Evolutionary conservation across 2,329 filamentous ascomycete genomes (phyloP).

Genomic region (Diaporthe citrichinensis): DNA sequence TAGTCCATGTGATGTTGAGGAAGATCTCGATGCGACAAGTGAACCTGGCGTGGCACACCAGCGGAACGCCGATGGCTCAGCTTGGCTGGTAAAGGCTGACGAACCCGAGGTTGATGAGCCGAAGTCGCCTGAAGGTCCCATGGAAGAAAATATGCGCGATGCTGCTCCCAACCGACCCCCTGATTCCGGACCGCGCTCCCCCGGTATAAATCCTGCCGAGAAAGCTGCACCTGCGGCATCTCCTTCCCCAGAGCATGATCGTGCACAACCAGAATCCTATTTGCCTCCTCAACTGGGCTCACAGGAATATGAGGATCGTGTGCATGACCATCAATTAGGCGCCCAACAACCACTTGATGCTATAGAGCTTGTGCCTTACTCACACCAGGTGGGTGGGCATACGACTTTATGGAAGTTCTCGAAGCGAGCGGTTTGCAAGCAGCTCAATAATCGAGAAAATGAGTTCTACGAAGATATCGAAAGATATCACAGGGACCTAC

Average conservation of each 20-base stretch:
- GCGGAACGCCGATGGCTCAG: slow-evolving; percentile 41
- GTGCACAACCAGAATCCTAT: slow-evolving; percentile 50
- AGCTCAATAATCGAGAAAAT: slow-evolving; percentile 97
- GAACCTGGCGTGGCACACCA: slow-evolving; percentile 36
- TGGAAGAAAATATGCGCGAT: slow-evolving; percentile 48
- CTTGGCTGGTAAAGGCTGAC: slow-evolving; percentile 72
- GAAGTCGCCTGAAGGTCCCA: slow-evolving; percentile 49
- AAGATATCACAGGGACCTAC: slow-evolving; percentile 87
- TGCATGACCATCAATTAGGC: slow-evolving; percentile 66
- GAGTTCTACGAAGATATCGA: slow-evolving; percentile 99
- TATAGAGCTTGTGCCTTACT: slow-evolving; percentile 96
- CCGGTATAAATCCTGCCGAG: slow-evolving; percentile 23
- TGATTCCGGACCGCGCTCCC: slow-evolving; percentile 35
- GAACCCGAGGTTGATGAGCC: slow-evolving; percentile 59
- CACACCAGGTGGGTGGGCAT: slow-evolving; percentile 97
- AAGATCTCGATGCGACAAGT: slow-evolving; percentile 42
- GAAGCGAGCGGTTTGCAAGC: slow-evolving; percentile 94
- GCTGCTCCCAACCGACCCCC: not conserved
- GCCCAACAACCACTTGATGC: slow-evolving; percentile 81
- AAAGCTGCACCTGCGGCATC: slow-evolving; percentile 13
- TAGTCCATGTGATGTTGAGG: slow-evolving; percentile 43
- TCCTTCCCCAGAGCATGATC: slow-evolving; percentile 46
- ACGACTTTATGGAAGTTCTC: slow-evolving; percentile 98
- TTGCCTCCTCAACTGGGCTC: slow-evolving; percentile 56
- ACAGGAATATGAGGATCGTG: slow-evolving; percentile 62